These are phyloP conservation scores for Colletotrichum salicis DNA, from an alignment of 2,329 filamentous ascomycete species.

Conservation along the genomic window DNA sequence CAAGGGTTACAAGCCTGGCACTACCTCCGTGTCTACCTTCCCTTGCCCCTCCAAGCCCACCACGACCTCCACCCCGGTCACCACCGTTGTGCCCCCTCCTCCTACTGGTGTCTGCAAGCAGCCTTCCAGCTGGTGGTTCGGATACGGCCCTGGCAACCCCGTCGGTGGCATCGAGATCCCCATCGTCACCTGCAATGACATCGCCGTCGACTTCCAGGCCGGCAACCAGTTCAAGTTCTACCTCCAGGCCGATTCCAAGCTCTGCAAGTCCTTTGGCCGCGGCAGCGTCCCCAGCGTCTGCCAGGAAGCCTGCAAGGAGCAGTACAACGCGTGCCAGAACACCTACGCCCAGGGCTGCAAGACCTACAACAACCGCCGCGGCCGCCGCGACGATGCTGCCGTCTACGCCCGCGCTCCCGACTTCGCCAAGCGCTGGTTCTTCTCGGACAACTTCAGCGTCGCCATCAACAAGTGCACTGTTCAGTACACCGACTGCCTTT, in stretches of 20 bases:
- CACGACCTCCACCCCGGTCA: constrained; percentile 39
- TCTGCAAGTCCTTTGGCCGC: constrained; percentile 58
- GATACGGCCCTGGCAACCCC: constrained; percentile 73
- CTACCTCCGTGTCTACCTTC: constrained; percentile 43
- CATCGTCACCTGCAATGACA: constrained; percentile 65
- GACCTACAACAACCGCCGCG: constrained; percentile 38
- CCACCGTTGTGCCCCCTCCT: constrained; percentile 54
- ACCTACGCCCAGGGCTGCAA: constrained; percentile 63
- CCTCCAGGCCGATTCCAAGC: constrained; percentile 52
- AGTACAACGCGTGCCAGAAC: constrained; percentile 59
- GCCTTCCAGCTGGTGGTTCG: constrained; percentile 66
- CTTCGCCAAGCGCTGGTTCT: constrained; percentile 38
- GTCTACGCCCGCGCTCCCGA: constrained; percentile 29
- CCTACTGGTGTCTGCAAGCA: constrained; percentile 65
- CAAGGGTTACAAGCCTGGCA: constrained; percentile 44
- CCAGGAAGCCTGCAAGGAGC: constrained; percentile 62
- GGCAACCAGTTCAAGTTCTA: constrained; percentile 64
- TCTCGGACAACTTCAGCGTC: constrained; percentile 40
- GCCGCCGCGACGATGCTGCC: constrained; percentile 16
- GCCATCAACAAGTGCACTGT: constrained; percentile 57
- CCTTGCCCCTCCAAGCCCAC: constrained; percentile 39
- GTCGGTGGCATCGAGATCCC: constrained; percentile 64
- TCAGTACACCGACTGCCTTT: constrained; percentile 62
- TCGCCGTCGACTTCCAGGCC: constrained; percentile 51
- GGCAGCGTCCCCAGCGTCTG: constrained; percentile 53